These are phyloP conservation scores for Spiraea crenata DNA, from an alignment of 331 rosid genomes.

Conservation along the genomic window DNA sequence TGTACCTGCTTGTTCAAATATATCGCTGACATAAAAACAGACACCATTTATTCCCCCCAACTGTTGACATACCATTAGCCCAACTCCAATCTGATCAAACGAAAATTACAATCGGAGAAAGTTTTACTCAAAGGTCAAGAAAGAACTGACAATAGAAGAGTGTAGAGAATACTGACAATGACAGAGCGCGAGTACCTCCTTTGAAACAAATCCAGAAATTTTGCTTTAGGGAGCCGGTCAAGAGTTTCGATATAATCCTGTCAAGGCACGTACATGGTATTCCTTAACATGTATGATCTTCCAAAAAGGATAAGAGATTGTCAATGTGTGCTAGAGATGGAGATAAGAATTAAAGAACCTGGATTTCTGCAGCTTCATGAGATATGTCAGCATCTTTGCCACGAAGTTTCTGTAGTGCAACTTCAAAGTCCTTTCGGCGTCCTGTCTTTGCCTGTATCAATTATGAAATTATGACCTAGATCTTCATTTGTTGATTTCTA, in stretches of 20 bases:
- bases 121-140: constrained; percentile 7
- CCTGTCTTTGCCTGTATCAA: constrained; percentile 60
- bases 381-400: constrained; percentile 72
- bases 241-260: constrained; percentile 77
- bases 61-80: constrained; percentile 88
- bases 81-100: constrained; percentile 69
- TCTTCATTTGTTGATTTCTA: neutral
- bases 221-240: constrained; percentile 71
- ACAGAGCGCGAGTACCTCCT: constrained; percentile 72
- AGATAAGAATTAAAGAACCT: constrained; percentile 47
- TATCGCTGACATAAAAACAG: constrained; percentile 71
- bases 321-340: neutral
- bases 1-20: constrained; percentile 79
- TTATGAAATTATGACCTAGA: neutral
- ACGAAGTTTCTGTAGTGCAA: constrained; percentile 62
- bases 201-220: constrained; percentile 69
- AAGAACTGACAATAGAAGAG: neutral
- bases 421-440: constrained; percentile 52
- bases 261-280: constrained; percentile 16
- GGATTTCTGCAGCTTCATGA: constrained; percentile 77
- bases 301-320: neutral
- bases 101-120: too few relatives aligned
- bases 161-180: constrained; percentile 40
- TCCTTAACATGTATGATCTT: constrained; percentile 9
- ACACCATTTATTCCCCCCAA: constrained; percentile 91